Evolutionary conservation across 352 stramenopile species (phyloP).

Genomic region (Phytophthora podocarpi): DNA sequence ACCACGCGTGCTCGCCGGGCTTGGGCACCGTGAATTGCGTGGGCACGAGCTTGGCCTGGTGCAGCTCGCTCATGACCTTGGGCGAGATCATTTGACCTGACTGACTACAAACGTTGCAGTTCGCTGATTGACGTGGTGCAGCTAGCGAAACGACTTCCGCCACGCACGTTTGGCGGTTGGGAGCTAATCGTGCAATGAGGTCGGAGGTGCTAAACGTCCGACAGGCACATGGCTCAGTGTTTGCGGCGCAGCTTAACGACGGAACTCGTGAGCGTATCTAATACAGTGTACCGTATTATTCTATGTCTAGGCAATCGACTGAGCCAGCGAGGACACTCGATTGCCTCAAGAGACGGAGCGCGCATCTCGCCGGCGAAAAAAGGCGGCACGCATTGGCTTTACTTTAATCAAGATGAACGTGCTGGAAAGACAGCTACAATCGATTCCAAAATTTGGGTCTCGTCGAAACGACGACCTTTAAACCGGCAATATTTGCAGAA

Average conservation of each 20-base stretch:
- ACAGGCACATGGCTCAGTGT: slow-evolving; percentile 18
- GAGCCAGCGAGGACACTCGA: slow-evolving; percentile 15
- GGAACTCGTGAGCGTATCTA: slow-evolving; percentile 15
- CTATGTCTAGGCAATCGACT: slow-evolving; percentile 27
- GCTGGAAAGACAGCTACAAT: slow-evolving; percentile 6
- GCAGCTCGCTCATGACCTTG: slow-evolving; percentile 64
- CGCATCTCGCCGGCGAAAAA: slow-evolving; percentile 25
- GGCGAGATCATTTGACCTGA: slow-evolving; percentile 65
- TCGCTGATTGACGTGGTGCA: not conserved
- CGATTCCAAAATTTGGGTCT: slow-evolving; percentile 14
- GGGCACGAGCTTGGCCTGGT: slow-evolving; percentile 57
- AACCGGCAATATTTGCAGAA: slow-evolving; percentile 29
- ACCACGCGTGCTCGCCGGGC: slow-evolving; percentile 58
- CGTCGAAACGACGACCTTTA: slow-evolving; percentile 6
- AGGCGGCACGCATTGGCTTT: too few species aligned
- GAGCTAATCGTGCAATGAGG: slow-evolving; percentile 36
- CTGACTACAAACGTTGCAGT: not conserved
- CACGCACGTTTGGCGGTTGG: not conserved
- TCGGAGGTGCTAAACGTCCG: slow-evolving; percentile 12
- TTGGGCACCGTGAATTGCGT: slow-evolving; percentile 66
- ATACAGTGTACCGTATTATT: too few species aligned
- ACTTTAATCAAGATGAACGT: not conserved
- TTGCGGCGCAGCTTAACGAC: slow-evolving; percentile 13
- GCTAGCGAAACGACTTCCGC: slow-evolving; percentile 21
- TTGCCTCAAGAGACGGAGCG: slow-evolving; percentile 38